Evolutionary conservation across 2,329 filamentous ascomycete species (phyloP), one percentile per base, ranked within the genome.

Genomic region (Hymenoscyphus scutula): DNA sequence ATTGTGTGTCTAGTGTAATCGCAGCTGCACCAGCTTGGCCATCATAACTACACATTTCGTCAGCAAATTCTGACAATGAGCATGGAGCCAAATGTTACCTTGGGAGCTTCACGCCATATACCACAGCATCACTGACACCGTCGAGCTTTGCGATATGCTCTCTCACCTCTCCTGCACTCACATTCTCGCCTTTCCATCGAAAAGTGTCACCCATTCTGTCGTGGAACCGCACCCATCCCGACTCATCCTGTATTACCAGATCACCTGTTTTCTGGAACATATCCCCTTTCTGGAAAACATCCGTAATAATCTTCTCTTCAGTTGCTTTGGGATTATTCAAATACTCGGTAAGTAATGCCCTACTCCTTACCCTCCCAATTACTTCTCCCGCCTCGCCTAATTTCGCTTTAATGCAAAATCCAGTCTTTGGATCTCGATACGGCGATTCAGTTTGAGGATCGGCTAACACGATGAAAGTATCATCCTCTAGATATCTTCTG

Each of bases 171-270:
- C 77, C 78, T 0, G 78, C 78, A 57, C 76, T 78, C 4, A 80
- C 78, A 58, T 80, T 80, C 72, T 80, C 78, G 1, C 78, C 77
- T 64, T 80, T 82, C 82, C 82, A 84, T 10, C 81, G 74, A 72
- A 80, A 84, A 0, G 81, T 83, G 65, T 84, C 81, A 11, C 81
- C 81, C 57, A 83, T 75, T 3, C 82, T 76, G 66, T 81, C 79
- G 56, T 78, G 75, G 65, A 81, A 81, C 19, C 72, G 74, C 3
- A 81, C 70, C 76, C 78, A 80, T 0, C 79, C 78, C 19, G 72
- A 71, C 1, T 66, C 56, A 53, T 80, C 77, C 38, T 74, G 75
- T 5, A 79, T 69, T 10, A 80, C 66, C n/a, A 80, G 60, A 68
- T 81, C 79, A 3, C 79, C 79, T 56, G 76, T 79, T 34, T 77